These are phyloP conservation scores for Aspergillus sp. DNA, from an alignment of 2,329 filamentous ascomycete genomes.

Conservation along the genomic window DNA sequence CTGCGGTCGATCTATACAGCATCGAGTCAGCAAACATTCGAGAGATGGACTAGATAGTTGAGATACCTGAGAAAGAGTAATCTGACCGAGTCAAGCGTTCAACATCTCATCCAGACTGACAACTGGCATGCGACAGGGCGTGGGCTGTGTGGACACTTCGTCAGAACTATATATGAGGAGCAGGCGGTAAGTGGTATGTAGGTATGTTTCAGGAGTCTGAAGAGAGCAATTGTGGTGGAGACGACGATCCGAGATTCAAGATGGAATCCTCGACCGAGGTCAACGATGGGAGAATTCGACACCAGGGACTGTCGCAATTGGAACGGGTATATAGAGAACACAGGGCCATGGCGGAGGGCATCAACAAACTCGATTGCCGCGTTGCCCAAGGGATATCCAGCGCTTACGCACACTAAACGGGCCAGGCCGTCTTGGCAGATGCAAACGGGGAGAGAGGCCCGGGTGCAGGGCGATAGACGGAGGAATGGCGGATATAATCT, in stretches of 20 bases:
- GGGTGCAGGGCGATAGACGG: not conserved
- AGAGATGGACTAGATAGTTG: not conserved
- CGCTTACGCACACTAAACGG: slow-evolving; percentile 15
- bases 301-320: not conserved
- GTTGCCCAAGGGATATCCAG: slow-evolving; percentile 20
- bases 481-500: not conserved
- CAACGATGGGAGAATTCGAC: not conserved
- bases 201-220: not conserved
- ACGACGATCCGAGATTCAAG: not conserved
- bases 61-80: not conserved
- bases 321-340: not conserved
- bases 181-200: not conserved
- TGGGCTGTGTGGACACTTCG: not conserved
- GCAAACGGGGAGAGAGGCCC: not conserved
- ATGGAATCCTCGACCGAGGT: not conserved
- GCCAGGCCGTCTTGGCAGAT: slow-evolving; percentile 13
- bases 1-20: not conserved
- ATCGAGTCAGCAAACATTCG: not conserved
- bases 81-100: not conserved
- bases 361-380: slow-evolving; percentile 4
- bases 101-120: not conserved
- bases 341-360: slow-evolving; percentile 6
- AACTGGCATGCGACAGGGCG: not conserved
- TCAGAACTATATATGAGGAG: not conserved
- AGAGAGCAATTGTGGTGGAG: not conserved